Conservation (phyloP, 257 asterid species). For the Solanum medicagineum region DNA sequence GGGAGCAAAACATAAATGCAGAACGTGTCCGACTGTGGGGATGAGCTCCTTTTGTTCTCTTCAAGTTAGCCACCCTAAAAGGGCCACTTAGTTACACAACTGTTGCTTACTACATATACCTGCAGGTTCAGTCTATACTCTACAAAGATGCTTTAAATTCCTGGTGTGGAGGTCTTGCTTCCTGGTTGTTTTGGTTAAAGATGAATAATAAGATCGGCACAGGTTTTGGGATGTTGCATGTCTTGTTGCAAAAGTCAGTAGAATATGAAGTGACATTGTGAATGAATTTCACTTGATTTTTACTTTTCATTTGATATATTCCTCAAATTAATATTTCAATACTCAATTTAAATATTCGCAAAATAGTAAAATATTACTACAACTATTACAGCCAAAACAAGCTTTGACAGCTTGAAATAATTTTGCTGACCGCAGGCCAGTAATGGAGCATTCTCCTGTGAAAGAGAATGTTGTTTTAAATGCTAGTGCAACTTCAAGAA, state of each 20-base stretch:
- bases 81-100: neutral
- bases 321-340: neutral
- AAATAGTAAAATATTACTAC: neutral
- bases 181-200: neutral
- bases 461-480: neutral
- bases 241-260: neutral
- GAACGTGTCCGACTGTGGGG: neutral
- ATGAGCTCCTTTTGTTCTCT: neutral
- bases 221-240: neutral
- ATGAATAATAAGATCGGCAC: neutral
- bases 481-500: neutral
- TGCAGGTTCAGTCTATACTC: neutral
- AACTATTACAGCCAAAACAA: neutral
- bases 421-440: neutral
- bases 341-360: neutral
- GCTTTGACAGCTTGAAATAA: neutral
- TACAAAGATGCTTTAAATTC: neutral
- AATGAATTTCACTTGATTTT: neutral
- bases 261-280: neutral
- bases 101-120: neutral
- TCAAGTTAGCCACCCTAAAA: neutral
- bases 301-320: neutral
- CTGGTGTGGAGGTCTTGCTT: neutral
- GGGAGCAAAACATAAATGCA: neutral
- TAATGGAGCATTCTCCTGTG: neutral